These are phyloP conservation scores for Trichoderma sp. DNA, from an alignment of 2,329 filamentous ascomycete genomes.

Conservation along the genomic window DNA sequence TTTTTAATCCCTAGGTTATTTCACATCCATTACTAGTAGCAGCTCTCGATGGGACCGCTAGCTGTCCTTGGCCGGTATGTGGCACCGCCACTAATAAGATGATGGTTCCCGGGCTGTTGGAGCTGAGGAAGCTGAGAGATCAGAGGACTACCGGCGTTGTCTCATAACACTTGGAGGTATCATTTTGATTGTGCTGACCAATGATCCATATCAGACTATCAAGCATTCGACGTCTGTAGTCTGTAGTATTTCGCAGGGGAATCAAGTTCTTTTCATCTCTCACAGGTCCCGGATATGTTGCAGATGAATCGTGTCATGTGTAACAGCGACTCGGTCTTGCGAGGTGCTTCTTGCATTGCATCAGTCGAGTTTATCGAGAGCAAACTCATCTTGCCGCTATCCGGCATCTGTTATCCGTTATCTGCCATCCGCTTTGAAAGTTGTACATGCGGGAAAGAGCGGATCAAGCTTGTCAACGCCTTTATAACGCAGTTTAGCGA, in stretches of 20 bases:
- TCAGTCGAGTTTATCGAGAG: not conserved
- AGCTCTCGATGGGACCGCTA: not conserved
- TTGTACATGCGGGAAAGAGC: not conserved
- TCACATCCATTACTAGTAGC: not conserved
- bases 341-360: not conserved
- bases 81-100: not conserved
- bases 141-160: not conserved
- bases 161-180: not conserved
- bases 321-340: not conserved
- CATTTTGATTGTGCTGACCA: not conserved
- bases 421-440: not conserved
- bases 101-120: not conserved
- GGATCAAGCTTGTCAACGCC: not conserved
- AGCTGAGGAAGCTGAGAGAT: not conserved
- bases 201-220: not conserved
- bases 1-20: not conserved
- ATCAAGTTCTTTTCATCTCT: not conserved
- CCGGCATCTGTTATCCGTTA: not conserved
- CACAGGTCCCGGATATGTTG: not conserved
- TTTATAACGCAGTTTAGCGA: not conserved
- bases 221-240: not conserved
- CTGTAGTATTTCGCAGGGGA: not conserved
- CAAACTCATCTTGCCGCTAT: not conserved
- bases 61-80: not conserved
- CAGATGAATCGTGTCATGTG: not conserved